Percentiles rank a stretch among this genome's conserved stretches.
Conservation (phyloP, 2,329 filamentous ascomycete genomes). For the Gliomastix tumulicola region DNA sequence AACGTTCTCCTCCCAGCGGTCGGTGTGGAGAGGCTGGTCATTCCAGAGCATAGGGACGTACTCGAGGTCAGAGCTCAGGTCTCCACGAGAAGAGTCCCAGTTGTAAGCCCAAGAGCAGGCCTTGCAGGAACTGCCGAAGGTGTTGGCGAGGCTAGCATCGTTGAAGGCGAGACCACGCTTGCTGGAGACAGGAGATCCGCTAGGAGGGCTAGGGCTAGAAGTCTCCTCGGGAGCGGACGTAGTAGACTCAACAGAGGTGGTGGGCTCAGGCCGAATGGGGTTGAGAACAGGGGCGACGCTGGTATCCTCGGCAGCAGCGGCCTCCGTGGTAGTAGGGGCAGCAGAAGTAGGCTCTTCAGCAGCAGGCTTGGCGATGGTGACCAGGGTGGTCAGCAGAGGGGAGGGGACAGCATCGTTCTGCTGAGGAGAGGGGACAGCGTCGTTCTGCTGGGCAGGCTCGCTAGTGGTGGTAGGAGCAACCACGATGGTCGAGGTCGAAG, state of each 20-base stretch:
- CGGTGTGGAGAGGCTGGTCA: constrained; percentile 30
- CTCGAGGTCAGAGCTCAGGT: constrained; percentile 35
- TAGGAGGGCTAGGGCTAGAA: too few species aligned
- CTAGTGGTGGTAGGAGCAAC: constrained; percentile 2
- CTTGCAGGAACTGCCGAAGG: constrained; percentile 35
- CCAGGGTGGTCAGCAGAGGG: constrained; percentile 13
- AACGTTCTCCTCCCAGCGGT: constrained; percentile 43
- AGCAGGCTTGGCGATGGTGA: constrained; percentile 14
- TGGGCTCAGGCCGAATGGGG: neutral
- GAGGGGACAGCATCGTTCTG: too few species aligned
- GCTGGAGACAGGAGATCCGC: constrained; percentile 11
- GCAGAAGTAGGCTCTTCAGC: constrained; percentile 1
- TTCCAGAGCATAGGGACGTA: constrained; percentile 64
- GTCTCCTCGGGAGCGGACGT: too few species aligned
- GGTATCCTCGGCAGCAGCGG: constrained; percentile 5
- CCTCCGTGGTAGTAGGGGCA: constrained; percentile 5
- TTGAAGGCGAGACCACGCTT: constrained; percentile 70
- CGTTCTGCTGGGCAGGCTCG: constrained; percentile 3
- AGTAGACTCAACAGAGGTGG: neutral
- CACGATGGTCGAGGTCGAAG: too few species aligned
- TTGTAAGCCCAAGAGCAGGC: constrained; percentile 58
- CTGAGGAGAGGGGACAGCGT: constrained; percentile 7
- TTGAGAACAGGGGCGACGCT: neutral
- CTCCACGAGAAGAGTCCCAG: constrained; percentile 48
- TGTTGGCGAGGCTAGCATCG: constrained; percentile 40